These are phyloP conservation scores for Neurospora sp. DNA, from an alignment of 495 filamentous ascomycete species.

Conservation along the genomic window DNA sequence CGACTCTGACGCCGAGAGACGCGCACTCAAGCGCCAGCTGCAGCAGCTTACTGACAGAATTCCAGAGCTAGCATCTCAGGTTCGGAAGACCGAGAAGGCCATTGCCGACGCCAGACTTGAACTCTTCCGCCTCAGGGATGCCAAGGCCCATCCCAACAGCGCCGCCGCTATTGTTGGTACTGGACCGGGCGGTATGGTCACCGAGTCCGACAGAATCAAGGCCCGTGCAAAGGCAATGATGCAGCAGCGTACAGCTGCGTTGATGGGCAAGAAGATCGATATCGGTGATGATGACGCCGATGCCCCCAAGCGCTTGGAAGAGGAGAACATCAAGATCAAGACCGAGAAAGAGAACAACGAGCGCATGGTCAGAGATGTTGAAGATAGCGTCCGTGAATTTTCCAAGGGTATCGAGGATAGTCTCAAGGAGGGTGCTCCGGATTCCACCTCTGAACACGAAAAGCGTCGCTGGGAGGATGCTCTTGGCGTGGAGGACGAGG, in stretches of 20 bases:
- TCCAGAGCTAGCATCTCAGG: slow-evolving; percentile 83
- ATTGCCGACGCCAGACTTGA: slow-evolving; percentile 92
- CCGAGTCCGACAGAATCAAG: slow-evolving; percentile 89
- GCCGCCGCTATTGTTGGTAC: slow-evolving; percentile 82
- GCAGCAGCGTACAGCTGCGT: slow-evolving; percentile 89
- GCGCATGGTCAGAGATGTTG: slow-evolving; percentile 90
- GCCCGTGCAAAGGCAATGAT: slow-evolving; percentile 95
- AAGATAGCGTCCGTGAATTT: slow-evolving; percentile 92
- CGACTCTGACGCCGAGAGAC: slow-evolving; percentile 78
- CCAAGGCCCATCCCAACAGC: slow-evolving; percentile 79
- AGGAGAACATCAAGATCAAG: slow-evolving; percentile 70
- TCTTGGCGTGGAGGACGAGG: slow-evolving; percentile 89
- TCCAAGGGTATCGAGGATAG: slow-evolving; percentile 71
- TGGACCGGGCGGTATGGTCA: slow-evolving; percentile 82
- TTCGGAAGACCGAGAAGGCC: slow-evolving; percentile 79
- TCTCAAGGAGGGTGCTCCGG: slow-evolving; percentile 69
- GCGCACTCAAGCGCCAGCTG: slow-evolving; percentile 77
- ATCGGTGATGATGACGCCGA: slow-evolving; percentile 56
- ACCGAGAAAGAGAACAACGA: slow-evolving; percentile 89
- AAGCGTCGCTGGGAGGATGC: slow-evolving; percentile 92
- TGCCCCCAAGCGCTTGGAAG: slow-evolving; percentile 74
- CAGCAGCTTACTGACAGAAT: slow-evolving; percentile 82
- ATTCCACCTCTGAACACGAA: slow-evolving; percentile 70
- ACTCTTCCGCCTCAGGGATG: slow-evolving; percentile 86
- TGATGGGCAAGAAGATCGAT: slow-evolving; percentile 71